Percentiles rank a stretch among this genome's conserved stretches.
These are phyloP conservation scores for Aspergillus taichungensis DNA, from an alignment of 495 filamentous ascomycete species.

Conservation along the genomic window DNA sequence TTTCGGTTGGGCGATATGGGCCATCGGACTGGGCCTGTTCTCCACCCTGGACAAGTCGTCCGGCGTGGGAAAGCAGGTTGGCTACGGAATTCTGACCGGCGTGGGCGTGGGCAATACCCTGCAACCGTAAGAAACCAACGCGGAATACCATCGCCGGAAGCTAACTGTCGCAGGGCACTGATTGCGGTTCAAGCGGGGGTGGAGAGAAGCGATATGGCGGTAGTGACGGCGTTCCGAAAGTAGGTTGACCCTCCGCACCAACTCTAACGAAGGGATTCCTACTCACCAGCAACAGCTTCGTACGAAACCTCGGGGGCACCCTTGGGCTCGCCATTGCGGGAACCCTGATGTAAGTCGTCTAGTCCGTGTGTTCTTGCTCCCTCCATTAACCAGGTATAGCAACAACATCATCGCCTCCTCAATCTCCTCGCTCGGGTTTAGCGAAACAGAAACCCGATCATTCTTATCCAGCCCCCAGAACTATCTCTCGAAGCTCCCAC, in stretches of 20 bases:
- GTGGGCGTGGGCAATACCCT: constrained; percentile 46
- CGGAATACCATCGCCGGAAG: neutral
- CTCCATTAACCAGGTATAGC: constrained; percentile 13
- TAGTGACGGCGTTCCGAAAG: constrained; percentile 47
- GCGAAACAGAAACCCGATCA: constrained; percentile 15
- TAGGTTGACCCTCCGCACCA: constrained; percentile 13
- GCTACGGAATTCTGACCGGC: constrained; percentile 43
- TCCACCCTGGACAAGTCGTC: constrained; percentile 42
- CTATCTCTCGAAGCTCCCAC: constrained; percentile 21
- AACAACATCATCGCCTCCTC: constrained; percentile 37
- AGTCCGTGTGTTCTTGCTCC: neutral
- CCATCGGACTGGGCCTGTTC: constrained; percentile 43
- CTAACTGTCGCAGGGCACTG: constrained; percentile 19
- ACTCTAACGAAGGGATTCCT: neutral
- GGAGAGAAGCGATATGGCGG: constrained; percentile 44
- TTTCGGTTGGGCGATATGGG: constrained; percentile 45
- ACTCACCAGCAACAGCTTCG: constrained; percentile 31
- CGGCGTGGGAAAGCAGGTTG: constrained; percentile 44
- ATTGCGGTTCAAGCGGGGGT: constrained; percentile 47
- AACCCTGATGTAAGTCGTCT: constrained; percentile 36
- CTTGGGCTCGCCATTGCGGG: constrained; percentile 45
- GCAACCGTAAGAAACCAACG: constrained; percentile 31
- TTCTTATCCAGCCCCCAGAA: constrained; percentile 24
- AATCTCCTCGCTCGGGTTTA: constrained; percentile 23
- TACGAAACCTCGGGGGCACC: constrained; percentile 44